These are phyloP conservation scores for Kwoniella dendrophila DNA, from an alignment of 768 basidiomycete species.

Conservation along the genomic window DNA sequence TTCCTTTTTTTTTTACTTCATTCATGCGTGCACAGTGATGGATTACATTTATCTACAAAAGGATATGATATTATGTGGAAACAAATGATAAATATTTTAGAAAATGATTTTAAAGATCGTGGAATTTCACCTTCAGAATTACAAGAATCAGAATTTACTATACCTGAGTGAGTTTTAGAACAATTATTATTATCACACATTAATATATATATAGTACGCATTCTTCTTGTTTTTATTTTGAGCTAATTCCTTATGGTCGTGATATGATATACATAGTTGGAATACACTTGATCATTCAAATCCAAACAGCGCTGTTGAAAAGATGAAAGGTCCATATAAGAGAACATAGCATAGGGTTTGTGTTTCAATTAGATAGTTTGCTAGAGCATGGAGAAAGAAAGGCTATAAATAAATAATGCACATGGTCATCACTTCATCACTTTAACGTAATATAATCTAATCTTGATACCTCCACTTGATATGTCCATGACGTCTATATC, in stretches of 20 bases:
- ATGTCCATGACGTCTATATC: slow-evolving; percentile 4
- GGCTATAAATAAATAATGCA: background rate
- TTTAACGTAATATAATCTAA: background rate
- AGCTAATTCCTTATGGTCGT: too few relatives aligned
- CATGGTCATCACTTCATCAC: background rate
- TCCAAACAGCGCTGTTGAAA: slow-evolving; percentile 6
- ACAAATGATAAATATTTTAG: background rate
- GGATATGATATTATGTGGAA: slow-evolving; percentile 1
- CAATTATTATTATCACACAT: background rate
- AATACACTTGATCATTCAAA: background rate
- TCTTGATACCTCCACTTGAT: slow-evolving; percentile 1
- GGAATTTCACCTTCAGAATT: slow-evolving; percentile 4
- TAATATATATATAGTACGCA: too few relatives aligned
- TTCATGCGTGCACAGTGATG: background rate
- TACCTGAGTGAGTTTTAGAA: slow-evolving; percentile 4
- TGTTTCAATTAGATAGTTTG: too few relatives aligned
- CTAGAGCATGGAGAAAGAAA: background rate
- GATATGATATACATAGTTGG: background rate
- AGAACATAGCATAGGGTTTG: too few relatives aligned
- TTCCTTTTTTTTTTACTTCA: too few relatives aligned
- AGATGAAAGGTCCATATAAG: slow-evolving; percentile 12
- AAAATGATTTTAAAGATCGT: slow-evolving; percentile 4
- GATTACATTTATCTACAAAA: slow-evolving; percentile 4
- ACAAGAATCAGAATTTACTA: slow-evolving; percentile 5
- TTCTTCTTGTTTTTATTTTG: too few relatives aligned